phyloP scores from a whole-genome alignment of 192 early-diverging fungal species.

The Coemansia sp. region DNA sequence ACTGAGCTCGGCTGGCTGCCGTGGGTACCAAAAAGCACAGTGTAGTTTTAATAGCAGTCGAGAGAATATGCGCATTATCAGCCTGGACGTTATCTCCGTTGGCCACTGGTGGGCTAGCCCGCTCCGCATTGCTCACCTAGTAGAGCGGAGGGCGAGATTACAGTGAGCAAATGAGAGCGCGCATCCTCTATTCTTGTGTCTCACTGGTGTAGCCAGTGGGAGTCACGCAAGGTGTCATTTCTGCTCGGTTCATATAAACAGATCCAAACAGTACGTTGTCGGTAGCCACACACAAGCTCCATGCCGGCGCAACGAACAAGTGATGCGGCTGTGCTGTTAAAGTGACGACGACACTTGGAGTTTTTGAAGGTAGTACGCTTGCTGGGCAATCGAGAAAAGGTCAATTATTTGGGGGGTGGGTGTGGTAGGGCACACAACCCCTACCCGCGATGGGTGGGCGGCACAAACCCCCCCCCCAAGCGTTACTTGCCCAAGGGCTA shows the following conservation, averaged over 20 bases:
- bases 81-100: background rate
- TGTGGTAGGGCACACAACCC: background rate
- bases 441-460: background rate
- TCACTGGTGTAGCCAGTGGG: background rate
- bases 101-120: slow-evolving; percentile 8
- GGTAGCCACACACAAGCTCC: background rate
- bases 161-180: background rate
- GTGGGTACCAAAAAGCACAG: background rate
- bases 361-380: background rate
- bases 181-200: background rate
- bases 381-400: background rate
- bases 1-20: background rate
- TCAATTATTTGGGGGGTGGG: background rate
- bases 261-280: background rate
- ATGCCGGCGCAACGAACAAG: background rate
- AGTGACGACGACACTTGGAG: background rate
- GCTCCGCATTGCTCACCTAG: slow-evolving; percentile 2
- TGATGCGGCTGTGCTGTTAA: background rate
- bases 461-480: background rate
- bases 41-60: background rate
- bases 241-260: background rate
- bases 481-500: slow-evolving; percentile 2
- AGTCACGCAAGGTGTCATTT: background rate
- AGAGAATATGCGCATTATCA: background rate
- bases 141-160: background rate